Base-by-base conservation (phyloP, 1,284 basidiomycete genomes). In the Ustilago cynodontis region DNA sequence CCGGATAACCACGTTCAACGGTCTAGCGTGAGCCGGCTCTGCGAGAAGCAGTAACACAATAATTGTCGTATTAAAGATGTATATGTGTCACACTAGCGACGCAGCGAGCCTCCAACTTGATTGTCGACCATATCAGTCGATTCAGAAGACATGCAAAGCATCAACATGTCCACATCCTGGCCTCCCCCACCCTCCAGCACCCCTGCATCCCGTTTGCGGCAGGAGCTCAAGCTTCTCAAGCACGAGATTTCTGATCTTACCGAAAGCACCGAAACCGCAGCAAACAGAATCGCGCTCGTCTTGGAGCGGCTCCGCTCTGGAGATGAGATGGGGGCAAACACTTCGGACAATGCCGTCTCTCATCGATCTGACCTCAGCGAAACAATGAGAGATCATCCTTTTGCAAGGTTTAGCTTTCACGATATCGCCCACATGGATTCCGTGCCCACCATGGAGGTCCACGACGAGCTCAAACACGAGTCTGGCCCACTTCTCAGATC, bases 231-330 rank as follows among this genome's bases (percentile, higher is more conserved):
- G 3, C 24, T 16, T 7, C 49, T 61, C 29, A 28, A 47, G 26
- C n/a, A 20, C 6, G 65, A 59, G 16, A 58, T 59, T 41, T 26
- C 59, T 9, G 35, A 49, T 31, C 59, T 68, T 20, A 50, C 43
- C 1, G 43, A 28, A 13, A 49, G 43, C 28, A 58, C 59, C 13
- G 59, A 62, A 43, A 47, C 26, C 5, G 65, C 65, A 7, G 59
- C 65, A 24, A 39, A 62, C 14, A 50, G 65, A 24, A 58, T 58
- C 43, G 59, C 65, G 1, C 20, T 13, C 1, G 33, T 58, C 3
- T 39, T 68, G 41, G 29, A 43, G 13, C 59, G 35, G 20, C 31
- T 49, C 20, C 59, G 35, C 13, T 57, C 54, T 24, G 37, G 31
- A 37, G 31, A 51, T 31, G 45, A 58, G 28, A 26, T 8, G 3